Base-by-base conservation (phyloP, 495 filamentous ascomycete species). In the Penicillium daleae region DNA sequence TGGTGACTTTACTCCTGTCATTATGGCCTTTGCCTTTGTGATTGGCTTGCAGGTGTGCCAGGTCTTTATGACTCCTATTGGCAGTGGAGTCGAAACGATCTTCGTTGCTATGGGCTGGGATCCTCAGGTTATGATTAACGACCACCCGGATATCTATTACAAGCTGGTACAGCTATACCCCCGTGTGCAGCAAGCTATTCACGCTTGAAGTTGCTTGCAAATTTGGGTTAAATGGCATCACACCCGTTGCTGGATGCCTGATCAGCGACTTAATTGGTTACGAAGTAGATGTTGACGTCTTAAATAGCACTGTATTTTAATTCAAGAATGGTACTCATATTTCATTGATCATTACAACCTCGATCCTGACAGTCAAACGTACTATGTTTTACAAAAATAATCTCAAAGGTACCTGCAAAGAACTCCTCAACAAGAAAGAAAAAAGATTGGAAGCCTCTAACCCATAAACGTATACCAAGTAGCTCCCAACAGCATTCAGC, bases 91-190 rank as follows among this genome's bases (percentile, higher is more conserved):
- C 17, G 87, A 89, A 64, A 96, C 93, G 5, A 90, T 97, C 62
- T 97, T 97, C 68, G 90, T 93, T 10, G 91, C 91, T 6, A 86
- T 87, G 71, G 94, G 91, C 0, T 96, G 92, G 89, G 91, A 96
- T 68, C 92, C 93, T 1, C 87, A 94, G 72, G 90, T 92, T 9
- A 75, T 97, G 80, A 90, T 92, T 70, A 79, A 85, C 22, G 88
- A 96, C 56, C 92, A 96, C 73, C 88, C 87, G 0, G 91, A 93
- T 59, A 75, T 98, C 58, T 97, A 92, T 65, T 72, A 86, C 22
- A 78, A 82, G 61, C 89, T 97, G 83, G 81, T 96, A 3, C 67
- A 77, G 54, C 85, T 96, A 35, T 97, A 96, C 75, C 92, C 93
- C 12, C 85, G 90, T 53, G 89, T 97, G 10, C 92, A 96, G 77